Base-by-base conservation (phyloP, 768 basidiomycete species). In the Lyophyllum shimeji region DNA sequence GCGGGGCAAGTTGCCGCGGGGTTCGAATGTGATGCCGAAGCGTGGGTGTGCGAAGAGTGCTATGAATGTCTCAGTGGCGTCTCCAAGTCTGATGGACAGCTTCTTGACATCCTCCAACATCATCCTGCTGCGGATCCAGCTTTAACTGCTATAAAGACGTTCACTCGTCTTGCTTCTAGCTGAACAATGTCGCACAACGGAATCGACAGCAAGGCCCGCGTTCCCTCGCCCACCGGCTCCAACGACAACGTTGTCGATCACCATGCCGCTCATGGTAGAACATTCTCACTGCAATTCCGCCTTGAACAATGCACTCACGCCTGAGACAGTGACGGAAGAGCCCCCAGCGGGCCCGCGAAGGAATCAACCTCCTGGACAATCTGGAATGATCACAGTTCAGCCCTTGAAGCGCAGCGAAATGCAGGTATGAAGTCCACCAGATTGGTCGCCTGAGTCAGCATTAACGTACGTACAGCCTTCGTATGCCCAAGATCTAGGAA, bases 401-500 rank as follows among this genome's bases (percentile, higher is more conserved):
- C 92, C 93, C 1, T 74, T 94, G 72, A 90, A 86, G 74, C 81
- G 83, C 59, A 83, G 79, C 44, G 92, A 94, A 73, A 93, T 94
- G 92, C 92, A 94, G 85, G 89, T 86, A 40, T 45, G 56, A 51
- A 29, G 27, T 11, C 43, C 76, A 63, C 39, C 1, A 21, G 21
- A 46, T 33, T 44, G 6, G 33, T 12, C 9, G 7, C 11, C 29
- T 11, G 37, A 33, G 18, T 17, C 11, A 9, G 9, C n/a, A 20
- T 27, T 48, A 18, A 56, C 33, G 12, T 4, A 11, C 46, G 7
- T 47, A 47, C 8, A 97, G 87, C 93, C 90, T 2, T 93, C 90
- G 0, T 97, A 98, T 69, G 85, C 94, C 2, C 94, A 98, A 72
- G 93, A 95, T 69, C 72, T 94, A 42, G 93, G 94, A 42, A 78